A percentile compares a stretch with the other conserved stretches of the same genome.
Evolutionary conservation across 1,139 yeast species (phyloP).

Genomic region (Suhomyces terraborum): DNA sequence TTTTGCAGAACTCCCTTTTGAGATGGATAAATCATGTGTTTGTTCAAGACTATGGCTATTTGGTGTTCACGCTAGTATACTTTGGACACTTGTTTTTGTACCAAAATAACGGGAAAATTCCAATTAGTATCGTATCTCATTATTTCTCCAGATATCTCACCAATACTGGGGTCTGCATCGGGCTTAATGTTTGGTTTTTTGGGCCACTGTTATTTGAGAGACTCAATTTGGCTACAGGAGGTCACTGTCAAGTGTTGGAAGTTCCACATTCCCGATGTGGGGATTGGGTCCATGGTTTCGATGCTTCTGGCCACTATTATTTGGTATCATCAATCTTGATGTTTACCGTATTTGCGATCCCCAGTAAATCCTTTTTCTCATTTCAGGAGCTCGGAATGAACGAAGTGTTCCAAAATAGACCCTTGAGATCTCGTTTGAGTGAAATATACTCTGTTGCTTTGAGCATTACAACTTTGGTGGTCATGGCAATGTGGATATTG

Average conservation of each 20-base stretch:
- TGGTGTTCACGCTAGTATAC: slow-evolving; percentile 30
- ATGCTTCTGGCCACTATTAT: slow-evolving; percentile 65
- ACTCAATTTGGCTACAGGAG: slow-evolving; percentile 23
- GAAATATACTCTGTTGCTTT: not conserved
- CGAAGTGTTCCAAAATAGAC: too few relatives aligned
- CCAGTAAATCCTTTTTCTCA: not conserved
- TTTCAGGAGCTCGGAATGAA: not conserved
- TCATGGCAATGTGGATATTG: slow-evolving; percentile 43
- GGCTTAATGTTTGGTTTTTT: slow-evolving; percentile 45
- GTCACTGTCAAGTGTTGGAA: slow-evolving; percentile 5
- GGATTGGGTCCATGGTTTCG: slow-evolving; percentile 60
- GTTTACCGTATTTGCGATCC: slow-evolving; percentile 31
- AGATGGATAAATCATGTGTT: slow-evolving; percentile 16
- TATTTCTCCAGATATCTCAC: slow-evolving; percentile 17
- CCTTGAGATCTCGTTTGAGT: not conserved
- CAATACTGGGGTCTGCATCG: slow-evolving; percentile 21
- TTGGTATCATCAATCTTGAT: slow-evolving; percentile 52
- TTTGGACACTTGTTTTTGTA: slow-evolving; percentile 14
- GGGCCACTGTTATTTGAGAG: slow-evolving; percentile 50
- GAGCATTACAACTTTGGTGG: slow-evolving; percentile 9
- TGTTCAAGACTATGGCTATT: slow-evolving; percentile 30
- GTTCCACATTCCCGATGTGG: slow-evolving; percentile 40
- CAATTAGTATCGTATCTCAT: slow-evolving; percentile 9
- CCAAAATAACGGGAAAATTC: slow-evolving; percentile 11
- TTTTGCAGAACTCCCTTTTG: slow-evolving; percentile 9